Percentiles rank a stretch among this genome's conserved stretches.
Evolutionary conservation across 176 grass and related monocot genomes (phyloP).

Genomic region (Juncus inflexus): DNA sequence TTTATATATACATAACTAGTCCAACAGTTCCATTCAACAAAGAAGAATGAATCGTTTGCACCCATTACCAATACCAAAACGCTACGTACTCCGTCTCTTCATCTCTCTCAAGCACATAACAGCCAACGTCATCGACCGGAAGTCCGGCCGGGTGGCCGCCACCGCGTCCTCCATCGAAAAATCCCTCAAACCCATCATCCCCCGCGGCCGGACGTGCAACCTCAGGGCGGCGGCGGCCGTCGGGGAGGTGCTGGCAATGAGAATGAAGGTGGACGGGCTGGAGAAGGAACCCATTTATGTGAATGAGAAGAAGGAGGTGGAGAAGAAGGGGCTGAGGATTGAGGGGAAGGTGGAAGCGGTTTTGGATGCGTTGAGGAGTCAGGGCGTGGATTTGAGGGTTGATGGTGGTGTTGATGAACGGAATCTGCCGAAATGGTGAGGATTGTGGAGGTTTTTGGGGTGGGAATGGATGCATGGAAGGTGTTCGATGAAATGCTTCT

Average conservation of each 20-base stretch:
- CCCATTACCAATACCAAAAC: constrained; percentile 39
- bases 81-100: constrained; percentile 89
- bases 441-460: neutral
- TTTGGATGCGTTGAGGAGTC: constrained; percentile 51
- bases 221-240: constrained; percentile 71
- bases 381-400: constrained; percentile 55
- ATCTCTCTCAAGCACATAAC: constrained; percentile 97
- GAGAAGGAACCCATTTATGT: constrained; percentile 63
- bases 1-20: no score
- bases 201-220: constrained; percentile 79
- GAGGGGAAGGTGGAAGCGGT: constrained; percentile 76
- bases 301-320: constrained; percentile 57
- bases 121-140: constrained; percentile 87
- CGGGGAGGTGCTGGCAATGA: constrained; percentile 82
- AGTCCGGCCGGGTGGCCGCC: constrained; percentile 53
- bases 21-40: no score
- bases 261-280: constrained; percentile 76
- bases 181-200: constrained; percentile 52
- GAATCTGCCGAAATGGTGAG: neutral
- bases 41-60: constrained; percentile 25
- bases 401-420: neutral
- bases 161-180: constrained; percentile 82
- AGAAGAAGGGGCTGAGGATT: constrained; percentile 83
- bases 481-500: constrained; percentile 20
- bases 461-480: neutral